Evolutionary conservation across 176 grass and related monocot genomes (phyloP).

Genomic region (Chrysopogon serrulatus): DNA sequence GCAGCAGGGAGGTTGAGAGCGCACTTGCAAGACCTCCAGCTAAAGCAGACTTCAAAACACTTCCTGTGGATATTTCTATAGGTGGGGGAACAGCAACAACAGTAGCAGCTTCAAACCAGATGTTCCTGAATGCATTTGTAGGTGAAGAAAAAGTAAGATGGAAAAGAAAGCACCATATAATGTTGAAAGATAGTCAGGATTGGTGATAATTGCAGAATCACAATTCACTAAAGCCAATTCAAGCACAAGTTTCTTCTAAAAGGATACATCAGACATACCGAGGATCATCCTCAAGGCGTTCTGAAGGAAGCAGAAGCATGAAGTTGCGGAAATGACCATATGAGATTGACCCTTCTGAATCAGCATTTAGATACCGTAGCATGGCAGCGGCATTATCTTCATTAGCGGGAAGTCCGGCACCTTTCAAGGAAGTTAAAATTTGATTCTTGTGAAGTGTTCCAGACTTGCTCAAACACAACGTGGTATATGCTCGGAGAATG

Average conservation of each 20-base stretch:
- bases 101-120: conserved; percentile 99
- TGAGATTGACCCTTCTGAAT: conserved; percentile 79
- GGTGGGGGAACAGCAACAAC: conserved; percentile 85
- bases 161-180: background rate
- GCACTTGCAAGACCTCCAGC: conserved; percentile 95
- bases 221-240: background rate
- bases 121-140: conserved; percentile 58
- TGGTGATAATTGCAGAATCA: background rate
- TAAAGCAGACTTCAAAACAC: conserved; percentile 92
- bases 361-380: conserved; percentile 84
- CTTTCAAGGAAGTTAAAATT: conserved; percentile 77
- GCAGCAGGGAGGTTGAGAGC: conserved; percentile 84
- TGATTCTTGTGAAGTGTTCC: conserved; percentile 96
- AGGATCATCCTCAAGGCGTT: conserved; percentile 95
- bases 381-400: conserved; percentile 94
- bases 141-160: conserved; percentile 25
- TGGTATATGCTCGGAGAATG: conserved; percentile 92
- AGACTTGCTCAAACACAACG: conserved; percentile 89
- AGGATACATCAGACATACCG: conserved; percentile 41
- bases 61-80: conserved; percentile 78
- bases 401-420: conserved; percentile 78
- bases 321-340: conserved; percentile 98
- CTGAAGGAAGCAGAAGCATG: conserved; percentile 95
- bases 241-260: background rate
- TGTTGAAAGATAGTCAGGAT: background rate